Evolutionary conservation across 1,139 yeast species (phyloP), one percentile per base, ranked within the genome.

Genomic region (Kodamaea alishanica): DNA sequence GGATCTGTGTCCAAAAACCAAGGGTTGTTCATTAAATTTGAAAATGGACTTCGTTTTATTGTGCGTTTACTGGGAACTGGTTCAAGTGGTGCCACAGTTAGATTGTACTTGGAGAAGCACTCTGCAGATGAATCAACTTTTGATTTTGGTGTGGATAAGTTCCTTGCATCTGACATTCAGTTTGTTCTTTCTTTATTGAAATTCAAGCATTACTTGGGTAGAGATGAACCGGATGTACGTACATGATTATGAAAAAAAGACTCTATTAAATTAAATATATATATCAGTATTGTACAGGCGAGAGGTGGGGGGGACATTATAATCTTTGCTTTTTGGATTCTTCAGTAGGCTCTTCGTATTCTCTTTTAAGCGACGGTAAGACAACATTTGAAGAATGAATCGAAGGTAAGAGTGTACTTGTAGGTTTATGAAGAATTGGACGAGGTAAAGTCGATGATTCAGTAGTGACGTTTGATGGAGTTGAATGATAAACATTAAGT

Each of bases 31-130:
- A 83, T 90, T 50, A 89, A 84, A 64, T 77, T 90, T 49, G 75
- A 75, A 34, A 83, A 81, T 53, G 97, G 97, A 3, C 77, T 88
- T 44, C 79, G 97, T 61, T 79, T 90, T 42, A 87, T 94, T 32
- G 87, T 88, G 35, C 83, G 99, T 64, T 75, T 92, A 49, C 88
- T 97, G 0, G 99, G 99, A 41, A 92, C 99, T 8, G 99, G 99
- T 6, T 89, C 97, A 1, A 82, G 96, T 2, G 99, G 98, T 34
- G 97, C 98, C 12, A 92, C 99, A 3, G 90, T 94, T 45, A 81
- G 99, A 65, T 72, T 92, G 50, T 92, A 92, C 65, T 71, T 90
- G 60, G 98, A 92, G 64, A 83, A 83, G 64, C 90, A 86, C 66
- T 79, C 84, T 31, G 55, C 63, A 38, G 95, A 88, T 54, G 60